Evolutionary conservation across 78 protist species (phyloP), one percentile per base, ranked within the genome.

Genomic region (Chrysochromulina parva): DNA sequence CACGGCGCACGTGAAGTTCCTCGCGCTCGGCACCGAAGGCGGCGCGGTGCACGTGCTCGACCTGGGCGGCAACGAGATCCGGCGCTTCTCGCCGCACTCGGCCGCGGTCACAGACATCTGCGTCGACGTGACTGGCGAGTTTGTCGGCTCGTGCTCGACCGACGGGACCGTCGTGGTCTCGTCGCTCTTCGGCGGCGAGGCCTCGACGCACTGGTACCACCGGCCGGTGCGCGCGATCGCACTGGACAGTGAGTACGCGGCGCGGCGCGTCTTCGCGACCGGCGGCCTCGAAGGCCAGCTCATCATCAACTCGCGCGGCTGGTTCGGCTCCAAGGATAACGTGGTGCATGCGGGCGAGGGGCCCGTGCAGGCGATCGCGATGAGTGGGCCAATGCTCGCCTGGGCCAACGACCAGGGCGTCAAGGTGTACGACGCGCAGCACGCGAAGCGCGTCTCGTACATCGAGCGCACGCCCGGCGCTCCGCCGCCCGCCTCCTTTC

Each of bases 391-490:
- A 7, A 89, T 94, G 50, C 92, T 97, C 26, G 99, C 98, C 2
- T 97, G 99, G 99, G 96, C 97, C 2, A 96, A 97, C 86, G 97
- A 96, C 58, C 19, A 73, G 19, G 97, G 98, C 54, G 96, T 97
- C 71, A 97, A 96, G 85, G 74, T 97, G 11, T 97, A 87, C 85
- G 98, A 97, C 87, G 24, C 80, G 26, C 60, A 20, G n/a, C 17
- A 88, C 22, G 53, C 94, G 14, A 90, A 90, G 58, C 85, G 97
- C 24, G 96, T 97, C 17, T 84, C 96, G 19, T 91, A 48, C 67
- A 90, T 97, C 52, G 95, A 94, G 0, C 62, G 97, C 28, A 74
- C 90, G 19, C 26, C 66, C 55, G 71, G 16, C 48, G 0, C 86
- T 85, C 94, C 94, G 53, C n/a, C 93, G 28, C 90, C 96, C 19